These are phyloP conservation scores for Candida parachauliodes DNA, from an alignment of 805 yeast species.

Conservation along the genomic window DNA sequence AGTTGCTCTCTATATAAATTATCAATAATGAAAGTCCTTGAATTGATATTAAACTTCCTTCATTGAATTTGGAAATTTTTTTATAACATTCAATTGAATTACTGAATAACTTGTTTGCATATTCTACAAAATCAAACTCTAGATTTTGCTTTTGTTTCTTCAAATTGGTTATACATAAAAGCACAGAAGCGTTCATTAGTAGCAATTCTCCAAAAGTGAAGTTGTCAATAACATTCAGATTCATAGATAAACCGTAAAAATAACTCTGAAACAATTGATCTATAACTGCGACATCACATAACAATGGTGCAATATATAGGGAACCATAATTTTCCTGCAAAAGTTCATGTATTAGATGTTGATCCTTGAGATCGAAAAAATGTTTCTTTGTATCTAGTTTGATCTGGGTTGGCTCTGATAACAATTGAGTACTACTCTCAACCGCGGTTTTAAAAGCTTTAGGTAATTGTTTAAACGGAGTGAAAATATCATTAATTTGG, in stretches of 20 bases:
- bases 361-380: conserved; percentile 9
- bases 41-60: conserved; percentile 45
- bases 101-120: conserved; percentile 17
- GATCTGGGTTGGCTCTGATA: background rate
- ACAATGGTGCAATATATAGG: conserved; percentile 14
- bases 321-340: conserved; percentile 18
- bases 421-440: conserved; percentile 11
- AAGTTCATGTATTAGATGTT: conserved; percentile 21
- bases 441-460: conserved; percentile 16
- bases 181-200: conserved; percentile 26
- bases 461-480: conserved; percentile 26
- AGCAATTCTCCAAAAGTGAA: conserved; percentile 26
- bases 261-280: conserved; percentile 22
- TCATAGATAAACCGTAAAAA: conserved; percentile 15
- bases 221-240: conserved; percentile 1
- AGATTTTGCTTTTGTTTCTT: conserved; percentile 3
- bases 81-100: conserved; percentile 49
- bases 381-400: conserved; percentile 3
- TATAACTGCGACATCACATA: conserved; percentile 14
- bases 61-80: conserved; percentile 38
- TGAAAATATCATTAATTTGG: conserved; percentile 14
- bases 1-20: conserved; percentile 26
- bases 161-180: conserved; percentile 19
- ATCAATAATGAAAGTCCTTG: conserved; percentile 49
- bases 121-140: conserved; percentile 11